Base-by-base conservation (phyloP, 495 filamentous ascomycete species). In the Letharia columbiana region DNA sequence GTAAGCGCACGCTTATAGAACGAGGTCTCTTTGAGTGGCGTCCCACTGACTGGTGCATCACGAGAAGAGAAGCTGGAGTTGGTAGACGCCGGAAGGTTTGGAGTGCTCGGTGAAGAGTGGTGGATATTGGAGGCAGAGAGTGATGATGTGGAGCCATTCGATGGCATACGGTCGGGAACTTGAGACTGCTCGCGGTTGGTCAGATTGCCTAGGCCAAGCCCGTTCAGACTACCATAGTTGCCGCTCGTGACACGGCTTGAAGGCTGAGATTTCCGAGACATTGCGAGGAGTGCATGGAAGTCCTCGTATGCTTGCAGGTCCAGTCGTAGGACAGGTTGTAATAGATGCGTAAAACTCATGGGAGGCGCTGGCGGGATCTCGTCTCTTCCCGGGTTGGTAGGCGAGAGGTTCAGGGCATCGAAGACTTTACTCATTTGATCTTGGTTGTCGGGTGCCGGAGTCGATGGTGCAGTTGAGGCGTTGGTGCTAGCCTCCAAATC, bases 1-100 rank as follows among this genome's bases (percentile, higher is more conserved):
- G 84, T 79, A 17, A 96, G 75, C 9, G 83, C 84, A 31, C 94
- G 86, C 75, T 98, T 98, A 76, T 92, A 98, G 74, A 96, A 98
- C 67, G 88, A 89, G 5, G 89, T 91, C 63, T 97, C 94, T 71
- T 96, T 96, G 56, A 98, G 77, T 12, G 86, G 81, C 31, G 79
- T 76, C 52, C 72, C 72, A 4, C 66, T 66, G 17, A 69, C 66
- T 35, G 74, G 73, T 45, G 75, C 74, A 60, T 67, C 70, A 20
- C 67, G 64, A n/a, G 67, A 67, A 44, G 71, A 73, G 35, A 70
- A 58, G 63, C 71, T 73, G 4, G 69, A 71, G 42, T 61, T 71
- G 5, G 67, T 59, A 57, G 67, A 71, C 17, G 64, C 47, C 1
- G 60, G 64, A 17, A 63, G 61, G 67, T 65, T 64, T 47, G 60